Conservation (phyloP, 805 yeast genomes). For the Ogataea neopini region DNA sequence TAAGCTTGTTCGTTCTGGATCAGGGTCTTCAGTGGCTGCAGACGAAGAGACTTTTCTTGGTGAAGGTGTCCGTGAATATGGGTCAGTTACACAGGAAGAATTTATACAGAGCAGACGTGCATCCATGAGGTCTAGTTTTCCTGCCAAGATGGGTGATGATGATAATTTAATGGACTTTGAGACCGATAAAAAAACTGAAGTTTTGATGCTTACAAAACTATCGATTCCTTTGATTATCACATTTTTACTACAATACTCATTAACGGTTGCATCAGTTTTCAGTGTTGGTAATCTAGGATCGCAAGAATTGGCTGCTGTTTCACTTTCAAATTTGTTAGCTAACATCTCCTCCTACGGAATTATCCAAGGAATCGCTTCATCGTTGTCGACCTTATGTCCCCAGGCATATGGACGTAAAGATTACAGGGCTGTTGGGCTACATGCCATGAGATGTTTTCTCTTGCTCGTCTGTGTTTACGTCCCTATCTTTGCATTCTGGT, state of each 20-base stretch:
- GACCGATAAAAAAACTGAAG: constrained; percentile 40
- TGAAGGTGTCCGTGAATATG: constrained; percentile 23
- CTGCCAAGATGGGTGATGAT: constrained; percentile 24
- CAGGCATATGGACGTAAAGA: constrained; percentile 60
- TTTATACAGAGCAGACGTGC: constrained; percentile 31
- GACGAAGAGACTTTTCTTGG: constrained; percentile 12
- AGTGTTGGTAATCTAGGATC: constrained; percentile 64
- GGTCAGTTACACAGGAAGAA: constrained; percentile 23
- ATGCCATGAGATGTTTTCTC: constrained; percentile 51
- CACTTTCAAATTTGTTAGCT: constrained; percentile 57
- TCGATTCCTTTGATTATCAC: constrained; percentile 55
- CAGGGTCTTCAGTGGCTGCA: constrained; percentile 13
- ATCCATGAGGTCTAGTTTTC: constrained; percentile 26
- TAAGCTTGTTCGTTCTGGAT: constrained; percentile 10
- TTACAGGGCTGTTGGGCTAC: constrained; percentile 50
- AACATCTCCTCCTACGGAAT: constrained; percentile 57
- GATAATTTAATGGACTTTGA: constrained; percentile 40
- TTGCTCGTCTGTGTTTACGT: constrained; percentile 43
- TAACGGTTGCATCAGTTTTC: constrained; percentile 54
- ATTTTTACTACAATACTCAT: constrained; percentile 53
- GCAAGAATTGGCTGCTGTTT: constrained; percentile 56
- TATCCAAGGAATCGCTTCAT: constrained; percentile 58
- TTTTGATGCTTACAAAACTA: constrained; percentile 39
- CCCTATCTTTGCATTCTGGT: constrained; percentile 40
- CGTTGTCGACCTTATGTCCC: constrained; percentile 58